phyloP scores from a whole-genome alignment of 192 early-diverging fungal genomes.

The Spinellus fusiger region DNA sequence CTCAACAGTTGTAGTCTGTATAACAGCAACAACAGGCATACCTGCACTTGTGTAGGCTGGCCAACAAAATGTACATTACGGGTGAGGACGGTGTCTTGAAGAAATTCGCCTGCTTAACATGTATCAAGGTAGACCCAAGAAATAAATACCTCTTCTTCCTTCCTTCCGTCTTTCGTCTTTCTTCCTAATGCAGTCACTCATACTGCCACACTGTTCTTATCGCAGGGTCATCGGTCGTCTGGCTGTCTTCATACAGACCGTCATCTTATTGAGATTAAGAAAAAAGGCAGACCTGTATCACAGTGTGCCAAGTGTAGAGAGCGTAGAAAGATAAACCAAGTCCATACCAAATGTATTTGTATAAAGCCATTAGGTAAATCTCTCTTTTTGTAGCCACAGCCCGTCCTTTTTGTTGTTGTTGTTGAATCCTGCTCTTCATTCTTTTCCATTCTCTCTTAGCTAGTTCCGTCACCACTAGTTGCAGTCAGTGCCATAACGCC shows the following conservation, averaged over 20 bases:
- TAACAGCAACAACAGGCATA: not conserved
- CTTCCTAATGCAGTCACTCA: not conserved
- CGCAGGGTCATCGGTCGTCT: slow-evolving; percentile 32
- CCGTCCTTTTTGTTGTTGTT: no score
- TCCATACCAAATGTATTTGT: slow-evolving; percentile 54
- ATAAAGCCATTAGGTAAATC: no score
- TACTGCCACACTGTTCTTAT: not conserved
- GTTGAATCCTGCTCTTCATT: no score
- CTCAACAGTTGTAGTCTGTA: no score
- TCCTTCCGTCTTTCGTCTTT: not conserved
- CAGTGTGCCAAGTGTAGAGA: slow-evolving; percentile 61
- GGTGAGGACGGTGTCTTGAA: slow-evolving; percentile 22
- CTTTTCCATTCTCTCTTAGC: not conserved
- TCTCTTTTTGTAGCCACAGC: no score
- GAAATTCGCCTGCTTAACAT: slow-evolving; percentile 30
- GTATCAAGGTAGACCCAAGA: slow-evolving; percentile 25
- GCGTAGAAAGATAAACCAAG: slow-evolving; percentile 57
- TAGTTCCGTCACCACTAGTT: not conserved
- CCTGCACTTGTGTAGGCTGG: not conserved
- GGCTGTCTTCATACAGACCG: slow-evolving; percentile 39
- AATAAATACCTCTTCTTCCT: not conserved
- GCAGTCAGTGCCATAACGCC: slow-evolving; percentile 11
- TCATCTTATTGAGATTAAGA: slow-evolving; percentile 54
- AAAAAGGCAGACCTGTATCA: slow-evolving; percentile 64
- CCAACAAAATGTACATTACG: slow-evolving; percentile 20